Evolutionary conservation across 2,329 filamentous ascomycete genomes (phyloP), one percentile per base, ranked within the genome.

Genomic region (Pezicula carpinea): DNA sequence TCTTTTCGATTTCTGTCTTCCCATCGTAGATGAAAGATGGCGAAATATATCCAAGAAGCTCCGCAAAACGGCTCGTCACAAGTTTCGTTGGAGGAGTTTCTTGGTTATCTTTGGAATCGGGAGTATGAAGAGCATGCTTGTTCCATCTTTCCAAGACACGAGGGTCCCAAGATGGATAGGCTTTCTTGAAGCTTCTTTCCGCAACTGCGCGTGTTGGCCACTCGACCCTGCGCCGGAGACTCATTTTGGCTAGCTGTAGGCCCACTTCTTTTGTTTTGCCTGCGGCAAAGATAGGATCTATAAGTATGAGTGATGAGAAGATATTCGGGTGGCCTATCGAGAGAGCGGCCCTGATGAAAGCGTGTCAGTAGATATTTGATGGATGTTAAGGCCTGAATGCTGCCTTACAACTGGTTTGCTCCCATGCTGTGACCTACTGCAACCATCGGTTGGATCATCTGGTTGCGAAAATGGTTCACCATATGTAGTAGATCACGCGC

Each of bases 371-470:
- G 56, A 88, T 74, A 8, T 91, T 70, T 8, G 86, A 73, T 6
- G 14, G 15, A 91, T 3, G 71, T 55, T 87, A 23, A 23, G n/a
- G n/a, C 22, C 8, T 80, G 43, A 78, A n/a, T n/a, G n/a, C n/a
- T n/a, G n/a, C n/a, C 73, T 44, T 26, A 43, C 39, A 95, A 73
- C 51, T 87, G 79, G 62, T 78, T 80, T 53, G 78, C 89, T 56
- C 91, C 91, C 74, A 95, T 91, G 59, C 87, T 93, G 68, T 96
- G 91, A 17, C 89, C 91, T 22, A 96, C 66, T 49, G 87, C 91
- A 53, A 96, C 68, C 17, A 96, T 72, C 1, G 91, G 91, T 11
- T 47, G 85, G 11, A 86, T 84, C 77, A 92, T 89, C 50, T 86
- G 73, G n/a, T 75, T 70, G 33, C 88, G 85, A 68, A 95, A 91